Percentiles rank a stretch among this genome's conserved stretches.
These are phyloP conservation scores for Naegleria gruberi DNA, from an alignment of 208 protist genomes.

Conservation along the genomic window DNA sequence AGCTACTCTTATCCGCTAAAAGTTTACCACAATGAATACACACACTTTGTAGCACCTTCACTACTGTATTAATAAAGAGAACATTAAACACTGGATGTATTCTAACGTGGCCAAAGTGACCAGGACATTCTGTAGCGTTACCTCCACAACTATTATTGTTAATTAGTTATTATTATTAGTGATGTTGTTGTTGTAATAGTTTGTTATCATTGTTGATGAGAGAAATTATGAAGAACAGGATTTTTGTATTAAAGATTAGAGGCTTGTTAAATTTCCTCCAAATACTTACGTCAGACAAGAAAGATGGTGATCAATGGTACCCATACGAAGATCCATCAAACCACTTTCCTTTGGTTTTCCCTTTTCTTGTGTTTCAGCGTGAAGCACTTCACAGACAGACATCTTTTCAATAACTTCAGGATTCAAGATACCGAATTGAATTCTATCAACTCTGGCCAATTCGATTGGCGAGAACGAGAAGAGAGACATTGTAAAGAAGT, in stretches of 20 bases:
- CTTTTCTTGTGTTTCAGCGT: not conserved
- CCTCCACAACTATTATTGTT: not conserved
- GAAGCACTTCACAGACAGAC: not conserved
- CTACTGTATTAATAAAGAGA: slow-evolving; percentile 82
- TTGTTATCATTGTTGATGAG: too few relatives aligned
- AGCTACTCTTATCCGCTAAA: slow-evolving; percentile 50
- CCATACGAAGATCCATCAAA: slow-evolving; percentile 3
- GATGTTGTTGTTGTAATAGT: too few relatives aligned
- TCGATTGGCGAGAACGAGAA: not conserved
- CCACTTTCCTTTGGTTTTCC: not conserved
- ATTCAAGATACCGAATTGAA: slow-evolving; percentile 4
- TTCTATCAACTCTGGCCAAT: not conserved
- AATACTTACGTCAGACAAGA: not conserved
- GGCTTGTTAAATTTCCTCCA: too few relatives aligned
- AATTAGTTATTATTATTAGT: too few relatives aligned
- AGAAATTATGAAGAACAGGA: too few relatives aligned
- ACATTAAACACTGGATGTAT: slow-evolving; percentile 96
- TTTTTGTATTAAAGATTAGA: too few relatives aligned
- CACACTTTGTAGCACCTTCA: slow-evolving; percentile 89
- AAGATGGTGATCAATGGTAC: not conserved
- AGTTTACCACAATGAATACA: slow-evolving; percentile 91
- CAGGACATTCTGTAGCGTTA: slow-evolving; percentile 49
- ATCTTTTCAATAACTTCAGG: not conserved
- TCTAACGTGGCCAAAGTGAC: slow-evolving; percentile 98
- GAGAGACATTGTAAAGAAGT: not conserved